A percentile compares a stretch with the other conserved stretches of the same genome.
Conservation (phyloP, 441 rosid species). For the Eutrema salsugineum region DNA sequence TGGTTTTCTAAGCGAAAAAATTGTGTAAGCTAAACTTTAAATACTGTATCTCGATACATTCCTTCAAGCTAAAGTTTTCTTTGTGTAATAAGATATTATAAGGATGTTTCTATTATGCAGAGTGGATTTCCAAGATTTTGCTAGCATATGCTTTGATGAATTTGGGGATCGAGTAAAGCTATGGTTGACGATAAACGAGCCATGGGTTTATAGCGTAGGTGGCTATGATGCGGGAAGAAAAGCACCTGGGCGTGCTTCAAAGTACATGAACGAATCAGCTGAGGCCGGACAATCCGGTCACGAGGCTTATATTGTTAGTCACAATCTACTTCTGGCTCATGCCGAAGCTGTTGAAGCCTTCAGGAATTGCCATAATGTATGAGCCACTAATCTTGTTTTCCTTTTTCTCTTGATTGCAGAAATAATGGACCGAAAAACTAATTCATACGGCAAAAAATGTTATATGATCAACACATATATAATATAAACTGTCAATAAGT, state of each 20-base stretch:
- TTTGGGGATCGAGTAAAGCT: slow-evolving; percentile 47
- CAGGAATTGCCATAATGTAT: slow-evolving; percentile 10
- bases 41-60: background rate
- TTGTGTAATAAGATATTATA: background rate
- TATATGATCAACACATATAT: background rate
- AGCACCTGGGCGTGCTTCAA: slow-evolving; percentile 33
- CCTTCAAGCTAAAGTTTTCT: background rate
- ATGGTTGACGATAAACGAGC: slow-evolving; percentile 34
- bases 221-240: slow-evolving; percentile 27
- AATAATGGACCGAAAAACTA: background rate
- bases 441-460: background rate
- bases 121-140: slow-evolving; percentile 29
- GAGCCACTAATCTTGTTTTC: background rate
- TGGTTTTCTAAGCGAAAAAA: slow-evolving; percentile 31
- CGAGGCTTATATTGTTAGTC: slow-evolving; percentile 28
- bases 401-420: background rate
- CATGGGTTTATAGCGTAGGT: slow-evolving; percentile 26
- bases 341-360: slow-evolving; percentile 30
- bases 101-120: background rate
- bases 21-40: slow-evolving; percentile 9
- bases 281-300: slow-evolving; percentile 22
- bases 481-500: background rate
- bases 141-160: slow-evolving; percentile 35
- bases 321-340: slow-evolving; percentile 29
- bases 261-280: slow-evolving; percentile 24